Conservation (phyloP, 1,284 basidiomycete genomes). For the Meira nashicola region DNA sequence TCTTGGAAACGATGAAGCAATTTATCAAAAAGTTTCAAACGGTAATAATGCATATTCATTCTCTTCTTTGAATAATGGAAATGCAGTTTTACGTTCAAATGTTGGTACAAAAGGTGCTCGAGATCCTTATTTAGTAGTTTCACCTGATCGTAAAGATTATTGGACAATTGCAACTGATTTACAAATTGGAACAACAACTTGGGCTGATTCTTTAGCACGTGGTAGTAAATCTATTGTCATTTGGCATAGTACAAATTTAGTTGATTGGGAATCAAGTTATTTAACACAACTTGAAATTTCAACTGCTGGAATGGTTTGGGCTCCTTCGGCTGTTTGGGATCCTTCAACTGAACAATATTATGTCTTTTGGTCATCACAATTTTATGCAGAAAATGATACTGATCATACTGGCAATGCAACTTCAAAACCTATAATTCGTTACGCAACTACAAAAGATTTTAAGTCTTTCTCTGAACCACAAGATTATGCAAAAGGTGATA, state of each 20-base stretch:
- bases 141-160: conserved; percentile 17
- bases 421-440: conserved; percentile 6
- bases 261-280: neutral
- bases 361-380: conserved; percentile 16
- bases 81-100: conserved; percentile 16
- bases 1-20: conserved; percentile 8
- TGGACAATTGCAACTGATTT: conserved; percentile 26
- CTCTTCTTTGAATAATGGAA: conserved; percentile 19
- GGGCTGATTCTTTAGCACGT: conserved; percentile 15
- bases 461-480: conserved; percentile 1
- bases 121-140: conserved; percentile 22
- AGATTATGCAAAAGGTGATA: neutral
- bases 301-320: conserved; percentile 17
- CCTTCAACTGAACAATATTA: neutral
- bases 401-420: neutral
- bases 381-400: conserved; percentile 13
- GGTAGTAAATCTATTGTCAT: neutral
- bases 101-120: conserved; percentile 21
- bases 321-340: conserved; percentile 12
- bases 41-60: conserved; percentile 19
- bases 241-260: neutral
- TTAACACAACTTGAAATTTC: conserved; percentile 7
- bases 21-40: conserved; percentile 11
- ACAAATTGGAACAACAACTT: conserved; percentile 18
- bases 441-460: conserved; percentile 17